Evolutionary conservation across 176 grass and related monocot species (phyloP), one percentile per base, ranked within the genome.

Genomic region (Aegilops umbellulata): DNA sequence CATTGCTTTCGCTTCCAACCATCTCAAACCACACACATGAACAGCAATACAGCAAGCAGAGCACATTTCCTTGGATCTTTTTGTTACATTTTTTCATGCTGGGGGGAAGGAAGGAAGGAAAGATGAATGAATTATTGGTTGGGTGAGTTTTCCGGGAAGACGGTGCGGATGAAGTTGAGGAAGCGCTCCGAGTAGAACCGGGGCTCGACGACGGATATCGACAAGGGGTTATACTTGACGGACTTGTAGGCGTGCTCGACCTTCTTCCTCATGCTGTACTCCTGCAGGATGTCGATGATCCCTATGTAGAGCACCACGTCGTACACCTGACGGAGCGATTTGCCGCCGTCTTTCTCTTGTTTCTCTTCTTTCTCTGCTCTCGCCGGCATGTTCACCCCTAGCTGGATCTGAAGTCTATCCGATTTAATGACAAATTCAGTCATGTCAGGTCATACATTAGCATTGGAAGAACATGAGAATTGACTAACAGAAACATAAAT

Each of bases 361-460:
- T 75, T 75, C 10, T 74, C 71, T 29, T 49, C 24, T 70, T 92
- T 85, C 80, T 99, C 92, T 13, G 94, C 97, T 67, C 94, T 94
- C 6, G 94, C 94, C 13, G 97, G 97, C 97, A 99, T 89, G 87
- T 99, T 99, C 36, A 99, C 94, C 70, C 97, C 94, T 65, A 99
- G 87, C 85, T 99, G 94, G 79, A 99, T 94, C 80, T 96, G 97
- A 68, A 99, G 94, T 87, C 97, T 75, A 0, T 51, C 41, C 24
- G 6, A 0, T 75, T 51, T 97, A 76, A 27, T 51, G 51, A 20
- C 42, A 75, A 20, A 64, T 74, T 77, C 27, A 65, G 22, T 51
- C 4, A 75, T 51, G 0, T 10, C 25, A 75, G 9, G 19, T 34
- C 71, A 27, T 49, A 74, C 13, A 74, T 49, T 16, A 49, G 24